These are phyloP conservation scores for Naganishia onofrii DNA, from an alignment of 768 basidiomycete species.

Conservation along the genomic window DNA sequence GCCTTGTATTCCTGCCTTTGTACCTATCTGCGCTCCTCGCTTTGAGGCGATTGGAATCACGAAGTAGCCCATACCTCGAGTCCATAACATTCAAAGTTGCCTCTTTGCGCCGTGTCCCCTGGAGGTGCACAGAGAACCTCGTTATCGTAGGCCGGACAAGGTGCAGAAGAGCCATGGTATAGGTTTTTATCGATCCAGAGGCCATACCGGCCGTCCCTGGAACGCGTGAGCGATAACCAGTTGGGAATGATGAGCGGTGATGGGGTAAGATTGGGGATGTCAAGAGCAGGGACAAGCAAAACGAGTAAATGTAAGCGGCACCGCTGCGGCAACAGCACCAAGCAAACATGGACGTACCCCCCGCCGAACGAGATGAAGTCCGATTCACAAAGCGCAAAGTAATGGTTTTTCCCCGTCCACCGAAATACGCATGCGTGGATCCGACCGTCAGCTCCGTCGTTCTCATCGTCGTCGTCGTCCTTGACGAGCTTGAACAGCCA, in stretches of 20 bases:
- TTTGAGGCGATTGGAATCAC: too few species aligned
- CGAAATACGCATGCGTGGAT: conserved; percentile 33
- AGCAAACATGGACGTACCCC: conserved; percentile 63
- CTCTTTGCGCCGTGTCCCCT: conserved; percentile 54
- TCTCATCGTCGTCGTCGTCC: background rate
- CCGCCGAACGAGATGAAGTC: conserved; percentile 84
- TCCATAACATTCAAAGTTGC: conserved; percentile 84
- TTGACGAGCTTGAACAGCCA: conserved; percentile 23
- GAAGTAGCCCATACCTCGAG: conserved; percentile 75
- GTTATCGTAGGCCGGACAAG: conserved; percentile 83
- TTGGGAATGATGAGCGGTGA: too few species aligned
- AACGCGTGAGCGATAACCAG: background rate
- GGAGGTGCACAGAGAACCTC: conserved; percentile 65
- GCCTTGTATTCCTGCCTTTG: too few species aligned
- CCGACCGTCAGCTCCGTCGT: background rate
- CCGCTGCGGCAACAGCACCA: background rate
- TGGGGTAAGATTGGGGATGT: too few species aligned
- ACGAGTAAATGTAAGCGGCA: background rate
- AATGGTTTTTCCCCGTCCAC: conserved; percentile 80
- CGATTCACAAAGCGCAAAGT: conserved; percentile 79
- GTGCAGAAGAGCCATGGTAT: conserved; percentile 76
- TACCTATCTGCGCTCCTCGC: too few species aligned
- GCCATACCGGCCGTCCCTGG: conserved; percentile 82
- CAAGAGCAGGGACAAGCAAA: too few species aligned
- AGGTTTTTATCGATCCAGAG: conserved; percentile 81